Conservation (phyloP, 2,329 filamentous ascomycete genomes). For the Pseudogymnoascus sp. region DNA sequence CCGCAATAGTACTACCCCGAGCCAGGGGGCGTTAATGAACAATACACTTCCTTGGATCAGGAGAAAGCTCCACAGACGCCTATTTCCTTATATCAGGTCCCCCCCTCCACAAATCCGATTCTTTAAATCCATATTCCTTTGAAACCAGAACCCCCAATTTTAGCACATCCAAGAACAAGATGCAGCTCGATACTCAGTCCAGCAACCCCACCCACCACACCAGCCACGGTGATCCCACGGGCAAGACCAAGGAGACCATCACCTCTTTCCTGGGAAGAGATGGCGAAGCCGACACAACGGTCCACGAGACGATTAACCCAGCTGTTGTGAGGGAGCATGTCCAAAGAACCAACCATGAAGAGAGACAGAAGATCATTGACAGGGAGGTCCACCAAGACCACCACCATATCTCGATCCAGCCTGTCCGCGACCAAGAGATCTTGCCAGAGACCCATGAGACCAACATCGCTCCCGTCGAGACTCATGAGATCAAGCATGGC, state of each 20-base stretch:
- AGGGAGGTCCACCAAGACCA: constrained; percentile 66
- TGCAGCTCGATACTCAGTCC: constrained; percentile 5
- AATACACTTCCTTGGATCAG: constrained; percentile 1
- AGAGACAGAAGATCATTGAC: constrained; percentile 56
- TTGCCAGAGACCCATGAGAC: constrained; percentile 56
- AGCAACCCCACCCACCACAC: not conserved
- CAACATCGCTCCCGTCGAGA: constrained; percentile 51
- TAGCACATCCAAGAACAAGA: constrained; percentile 10
- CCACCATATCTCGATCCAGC: constrained; percentile 63
- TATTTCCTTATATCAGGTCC: constrained; percentile 9
- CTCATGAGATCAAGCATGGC: constrained; percentile 55
- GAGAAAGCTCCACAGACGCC: constrained; percentile 4
- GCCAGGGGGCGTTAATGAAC: not conserved
- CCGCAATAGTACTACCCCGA: not conserved
- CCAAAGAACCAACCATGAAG: constrained; percentile 53
- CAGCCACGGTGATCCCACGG: constrained; percentile 36
- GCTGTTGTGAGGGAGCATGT: constrained; percentile 55
- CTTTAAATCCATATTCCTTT: not conserved
- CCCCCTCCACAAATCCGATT: not conserved
- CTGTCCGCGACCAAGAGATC: constrained; percentile 48
- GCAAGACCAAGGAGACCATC: constrained; percentile 58
- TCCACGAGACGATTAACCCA: constrained; percentile 56
- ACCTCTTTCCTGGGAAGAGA: constrained; percentile 52
- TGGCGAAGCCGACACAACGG: constrained; percentile 62
- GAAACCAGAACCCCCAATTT: constrained; percentile 7